phyloP scores from a whole-genome alignment of 331 rosid genomes.

The Malus hybrid region DNA sequence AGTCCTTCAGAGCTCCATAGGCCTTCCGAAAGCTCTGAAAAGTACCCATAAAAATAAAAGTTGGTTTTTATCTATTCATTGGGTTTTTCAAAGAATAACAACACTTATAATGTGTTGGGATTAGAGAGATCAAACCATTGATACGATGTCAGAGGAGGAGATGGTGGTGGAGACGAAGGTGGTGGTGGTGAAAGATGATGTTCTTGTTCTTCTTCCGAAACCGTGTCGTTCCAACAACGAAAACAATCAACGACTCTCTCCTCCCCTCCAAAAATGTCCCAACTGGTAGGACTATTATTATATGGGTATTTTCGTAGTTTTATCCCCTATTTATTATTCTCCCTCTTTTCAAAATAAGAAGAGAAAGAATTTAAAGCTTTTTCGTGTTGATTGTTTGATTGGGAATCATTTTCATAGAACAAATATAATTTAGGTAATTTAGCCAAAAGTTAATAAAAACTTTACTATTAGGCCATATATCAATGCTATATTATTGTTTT shows the following conservation, averaged over 20 bases:
- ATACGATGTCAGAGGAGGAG: not conserved
- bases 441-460: too few relatives aligned
- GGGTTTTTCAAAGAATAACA: not conserved
- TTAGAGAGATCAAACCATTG: not conserved
- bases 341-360: too few relatives aligned
- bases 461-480: too few relatives aligned
- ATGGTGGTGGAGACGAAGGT: slow-evolving; percentile 28
- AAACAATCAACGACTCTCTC: slow-evolving; percentile 23
- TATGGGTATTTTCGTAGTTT: too few relatives aligned
- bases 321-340: too few relatives aligned
- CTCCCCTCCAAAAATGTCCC: slow-evolving; percentile 31
- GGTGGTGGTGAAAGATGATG: slow-evolving; percentile 15
- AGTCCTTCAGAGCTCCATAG: slow-evolving; percentile 92
- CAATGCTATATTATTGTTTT: too few relatives aligned
- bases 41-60: slow-evolving; percentile 54
- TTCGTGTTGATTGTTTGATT: too few relatives aligned
- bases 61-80: not conserved
- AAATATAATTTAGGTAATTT: too few relatives aligned
- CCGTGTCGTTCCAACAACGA: slow-evolving; percentile 31
- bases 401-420: too few relatives aligned
- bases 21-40: slow-evolving; percentile 76
- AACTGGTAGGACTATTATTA: not conserved
- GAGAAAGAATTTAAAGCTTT: too few relatives aligned
- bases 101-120: not conserved
- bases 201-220: slow-evolving; percentile 23